Evolutionary conservation across 129 eudicot genomes (phyloP), one percentile per base, ranked within the genome.

Genomic region (Calendula officinalis): DNA sequence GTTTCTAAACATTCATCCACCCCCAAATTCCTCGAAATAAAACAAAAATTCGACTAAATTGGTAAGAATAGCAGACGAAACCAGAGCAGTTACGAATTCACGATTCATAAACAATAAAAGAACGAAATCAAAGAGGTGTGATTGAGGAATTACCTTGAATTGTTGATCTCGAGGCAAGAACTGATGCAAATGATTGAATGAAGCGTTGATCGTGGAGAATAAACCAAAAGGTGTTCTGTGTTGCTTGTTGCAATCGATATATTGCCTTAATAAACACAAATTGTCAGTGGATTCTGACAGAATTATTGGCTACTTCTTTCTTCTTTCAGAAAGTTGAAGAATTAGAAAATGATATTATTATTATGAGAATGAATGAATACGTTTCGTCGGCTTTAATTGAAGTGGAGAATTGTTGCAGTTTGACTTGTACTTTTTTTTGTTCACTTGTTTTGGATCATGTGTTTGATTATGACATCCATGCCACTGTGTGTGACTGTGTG

Each of bases 141-240:
- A 56, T 9, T 36, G 17, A 32, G 12, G 15, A 62, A 10, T 51
- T 71, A 71, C 76, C 69, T 62, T 42, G 11, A 50, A 71, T 8
- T 40, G 14, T 40, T 11, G 68, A 60, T 71, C 62, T 70, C 60
- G 75, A 49, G 52, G 30, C 67, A 60, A 48, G 60, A 70, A 60
- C 40, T n/a, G 69, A 33, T 38, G 47, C 4, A 71, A 41, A 38
- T 42, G 46, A 3, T 7, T 42, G 55, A 68, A 58, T 9, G 30
- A 54, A 54, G 40, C 27, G 44, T 3, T 55, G 64, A 66, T 51
- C 38, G 52, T 65, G 72, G 53, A 10, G 36, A 48, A 43, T 17
- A 66, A 66, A 39, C 5, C 14, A 13, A 46, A 43, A 11, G 3
- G 36, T 14, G 12, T 36, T 48, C 8, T 7, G 46, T 32, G 14